phyloP scores from a whole-genome alignment of 1,139 yeast species.

The Neolecta irregularis region DNA sequence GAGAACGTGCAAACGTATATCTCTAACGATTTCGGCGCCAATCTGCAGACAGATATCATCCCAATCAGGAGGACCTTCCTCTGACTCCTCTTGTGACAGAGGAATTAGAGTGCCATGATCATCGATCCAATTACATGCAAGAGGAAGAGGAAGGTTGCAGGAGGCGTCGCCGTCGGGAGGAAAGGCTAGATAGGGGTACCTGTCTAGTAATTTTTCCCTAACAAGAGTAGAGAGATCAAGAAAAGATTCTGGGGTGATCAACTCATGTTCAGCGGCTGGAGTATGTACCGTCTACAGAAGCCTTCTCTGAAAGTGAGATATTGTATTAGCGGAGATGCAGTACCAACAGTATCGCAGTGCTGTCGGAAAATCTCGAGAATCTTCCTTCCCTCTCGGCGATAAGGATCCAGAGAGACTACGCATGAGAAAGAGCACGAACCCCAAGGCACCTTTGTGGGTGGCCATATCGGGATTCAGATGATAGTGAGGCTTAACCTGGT shows the following conservation, averaged over 20 bases:
- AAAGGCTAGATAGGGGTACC: slow-evolving; percentile 25
- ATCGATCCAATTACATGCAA: slow-evolving; percentile 17
- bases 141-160: too few relatives aligned
- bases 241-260: too few relatives aligned
- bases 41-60: slow-evolving; percentile 59
- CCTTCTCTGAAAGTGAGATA: too few relatives aligned
- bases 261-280: too few relatives aligned
- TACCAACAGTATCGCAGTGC: slow-evolving; percentile 46
- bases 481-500: slow-evolving; percentile 73
- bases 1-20: slow-evolving; percentile 39
- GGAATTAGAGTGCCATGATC: slow-evolving; percentile 34
- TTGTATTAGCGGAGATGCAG: too few relatives aligned
- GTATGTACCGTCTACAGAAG: slow-evolving; percentile 92
- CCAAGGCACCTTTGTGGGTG: slow-evolving; percentile 57
- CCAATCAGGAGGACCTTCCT: slow-evolving; percentile 43
- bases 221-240: slow-evolving; percentile 58
- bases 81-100: slow-evolving; percentile 30
- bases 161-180: slow-evolving; percentile 7
- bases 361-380: slow-evolving; percentile 46
- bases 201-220: slow-evolving; percentile 23
- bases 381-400: slow-evolving; percentile 71
- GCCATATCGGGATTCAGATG: slow-evolving; percentile 30
- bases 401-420: slow-evolving; percentile 86
- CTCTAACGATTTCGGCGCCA: slow-evolving; percentile 44
- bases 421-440: too few relatives aligned